Evolutionary conservation across 306 rosid genomes (phyloP).

Genomic region (Prunus armeniaca): DNA sequence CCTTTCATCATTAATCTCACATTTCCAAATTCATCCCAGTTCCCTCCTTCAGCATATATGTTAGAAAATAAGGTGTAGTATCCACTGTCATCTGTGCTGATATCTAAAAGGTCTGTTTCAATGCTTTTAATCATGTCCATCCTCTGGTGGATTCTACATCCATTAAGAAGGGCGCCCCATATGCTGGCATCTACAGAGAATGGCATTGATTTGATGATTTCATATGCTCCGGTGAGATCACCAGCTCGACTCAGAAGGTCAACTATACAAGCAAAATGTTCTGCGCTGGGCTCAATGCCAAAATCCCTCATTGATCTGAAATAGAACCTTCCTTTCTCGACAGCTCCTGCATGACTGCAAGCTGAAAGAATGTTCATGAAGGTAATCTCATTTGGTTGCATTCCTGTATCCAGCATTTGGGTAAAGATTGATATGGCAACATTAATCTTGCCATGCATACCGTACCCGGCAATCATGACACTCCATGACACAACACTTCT

Average conservation of each 20-base stretch:
- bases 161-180: conserved; percentile 85
- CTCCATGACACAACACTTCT: conserved; percentile 88
- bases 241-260: conserved; percentile 93
- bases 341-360: conserved; percentile 83
- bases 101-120: conserved; percentile 39
- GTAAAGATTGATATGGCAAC: conserved; percentile 56
- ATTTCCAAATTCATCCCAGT: conserved; percentile 71
- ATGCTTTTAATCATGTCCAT: conserved; percentile 59
- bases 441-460: conserved; percentile 63
- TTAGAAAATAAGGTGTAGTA: conserved; percentile 84
- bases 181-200: conserved; percentile 61
- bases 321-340: conserved; percentile 59
- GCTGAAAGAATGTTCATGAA: conserved; percentile 88
- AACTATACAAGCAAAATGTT: conserved; percentile 67
- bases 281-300: conserved; percentile 53
- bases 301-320: conserved; percentile 58
- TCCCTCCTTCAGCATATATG: conserved; percentile 81
- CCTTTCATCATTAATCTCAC: conserved; percentile 73
- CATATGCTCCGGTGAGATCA: conserved; percentile 63
- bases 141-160: conserved; percentile 76
- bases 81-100: conserved; percentile 74
- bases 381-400: conserved; percentile 72
- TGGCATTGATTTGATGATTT: conserved; percentile 55
- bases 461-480: conserved; percentile 79
- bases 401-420: conserved; percentile 52